Evolutionary conservation across 768 basidiomycete genomes (phyloP).

Genomic region (Mycena rebaudengoi): DNA sequence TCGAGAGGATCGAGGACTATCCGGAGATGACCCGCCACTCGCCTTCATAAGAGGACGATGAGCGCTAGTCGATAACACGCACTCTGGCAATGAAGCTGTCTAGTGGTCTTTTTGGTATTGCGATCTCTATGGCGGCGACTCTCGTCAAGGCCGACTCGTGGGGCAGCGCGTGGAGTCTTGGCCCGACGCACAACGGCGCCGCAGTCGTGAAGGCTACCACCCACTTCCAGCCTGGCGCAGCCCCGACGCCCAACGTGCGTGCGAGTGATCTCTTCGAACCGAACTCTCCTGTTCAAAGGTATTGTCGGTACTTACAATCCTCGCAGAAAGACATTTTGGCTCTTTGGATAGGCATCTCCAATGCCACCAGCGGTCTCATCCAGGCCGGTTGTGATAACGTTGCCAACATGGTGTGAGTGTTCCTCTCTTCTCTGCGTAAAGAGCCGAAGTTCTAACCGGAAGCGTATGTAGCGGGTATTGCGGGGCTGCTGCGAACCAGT

Average conservation of each 20-base stretch:
- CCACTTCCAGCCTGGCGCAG: not conserved
- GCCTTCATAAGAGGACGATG: too few relatives aligned
- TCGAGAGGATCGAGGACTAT: too few relatives aligned
- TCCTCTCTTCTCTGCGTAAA: too few relatives aligned
- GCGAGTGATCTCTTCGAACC: not conserved
- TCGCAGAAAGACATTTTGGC: too few relatives aligned
- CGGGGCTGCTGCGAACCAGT: not conserved
- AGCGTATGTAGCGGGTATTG: too few relatives aligned
- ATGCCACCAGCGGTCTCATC: slow-evolving; percentile 22
- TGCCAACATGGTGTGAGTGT: not conserved
- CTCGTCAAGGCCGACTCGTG: slow-evolving; percentile 7
- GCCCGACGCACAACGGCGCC: not conserved
- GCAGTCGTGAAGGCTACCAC: not conserved
- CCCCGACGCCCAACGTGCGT: not conserved
- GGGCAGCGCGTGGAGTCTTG: not conserved
- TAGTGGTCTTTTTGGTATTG: too few relatives aligned
- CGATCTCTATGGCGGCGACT: too few relatives aligned
- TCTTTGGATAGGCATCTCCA: slow-evolving; percentile 17
- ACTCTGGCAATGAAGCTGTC: too few relatives aligned
- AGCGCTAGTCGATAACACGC: too few relatives aligned
- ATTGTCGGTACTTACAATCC: too few relatives aligned
- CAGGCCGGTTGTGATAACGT: slow-evolving; percentile 8
- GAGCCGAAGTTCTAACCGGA: not conserved
- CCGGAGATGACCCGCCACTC: too few relatives aligned
- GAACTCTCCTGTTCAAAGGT: not conserved